These are phyloP conservation scores for Agrocybe pediades DNA, from an alignment of 768 basidiomycete genomes.

Conservation along the genomic window DNA sequence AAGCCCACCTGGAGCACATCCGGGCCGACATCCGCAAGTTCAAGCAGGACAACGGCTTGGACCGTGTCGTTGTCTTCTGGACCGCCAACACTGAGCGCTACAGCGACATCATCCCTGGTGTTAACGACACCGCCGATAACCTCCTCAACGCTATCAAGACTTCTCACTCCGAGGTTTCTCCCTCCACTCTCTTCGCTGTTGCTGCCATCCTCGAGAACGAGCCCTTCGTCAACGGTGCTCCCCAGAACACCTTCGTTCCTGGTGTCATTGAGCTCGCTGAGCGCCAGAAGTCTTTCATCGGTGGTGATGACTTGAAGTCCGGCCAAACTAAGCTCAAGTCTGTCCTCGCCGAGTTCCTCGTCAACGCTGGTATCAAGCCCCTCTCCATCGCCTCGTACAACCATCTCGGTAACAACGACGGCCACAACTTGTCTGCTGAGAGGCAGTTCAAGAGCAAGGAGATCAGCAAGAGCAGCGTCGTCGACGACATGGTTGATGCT, in stretches of 20 bases:
- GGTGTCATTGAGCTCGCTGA: conserved; percentile 94
- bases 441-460: conserved; percentile 98
- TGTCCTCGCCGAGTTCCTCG: conserved; percentile 96
- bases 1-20: conserved; percentile 87
- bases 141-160: conserved; percentile 78
- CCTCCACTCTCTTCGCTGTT: conserved; percentile 93
- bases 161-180: conserved; percentile 94
- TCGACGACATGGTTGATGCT: conserved; percentile 96
- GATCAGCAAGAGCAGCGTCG: conserved; percentile 95
- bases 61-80: conserved; percentile 95
- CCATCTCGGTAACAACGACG: conserved; percentile 98
- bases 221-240: conserved; percentile 96
- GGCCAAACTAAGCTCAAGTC: conserved; percentile 98
- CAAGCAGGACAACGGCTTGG: conserved; percentile 80
- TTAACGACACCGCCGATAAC: conserved; percentile 93
- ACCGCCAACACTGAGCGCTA: conserved; percentile 99
- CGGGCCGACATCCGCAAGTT: conserved; percentile 93
- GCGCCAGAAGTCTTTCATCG: conserved; percentile 87
- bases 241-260: conserved; percentile 98
- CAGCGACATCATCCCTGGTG: conserved; percentile 89
- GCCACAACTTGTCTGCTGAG: conserved; percentile 87
- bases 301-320: conserved; percentile 97
- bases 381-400: conserved; percentile 97
- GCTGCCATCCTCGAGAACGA: conserved; percentile 93
- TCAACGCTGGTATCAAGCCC: conserved; percentile 98